Conservation (phyloP, 2,329 filamentous ascomycete genomes). For the Neocatenulostroma microsporum region DNA sequence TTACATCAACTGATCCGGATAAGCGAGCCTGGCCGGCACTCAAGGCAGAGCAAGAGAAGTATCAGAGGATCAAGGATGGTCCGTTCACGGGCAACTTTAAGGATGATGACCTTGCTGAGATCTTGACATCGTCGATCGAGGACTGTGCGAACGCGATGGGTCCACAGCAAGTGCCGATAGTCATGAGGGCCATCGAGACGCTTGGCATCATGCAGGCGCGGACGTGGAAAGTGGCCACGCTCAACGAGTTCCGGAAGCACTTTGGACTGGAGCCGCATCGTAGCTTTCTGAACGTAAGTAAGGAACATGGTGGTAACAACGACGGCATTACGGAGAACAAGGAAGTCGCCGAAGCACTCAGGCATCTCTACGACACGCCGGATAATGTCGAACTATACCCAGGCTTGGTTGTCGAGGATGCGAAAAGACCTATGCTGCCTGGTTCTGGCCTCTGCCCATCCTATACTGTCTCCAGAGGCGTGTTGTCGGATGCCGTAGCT, state of each 20-base stretch:
- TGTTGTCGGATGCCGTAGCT: conserved; percentile 53
- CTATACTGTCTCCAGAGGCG: conserved; percentile 49
- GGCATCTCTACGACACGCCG: conserved; percentile 54
- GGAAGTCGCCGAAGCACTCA: conserved; percentile 49
- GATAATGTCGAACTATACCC: conserved; percentile 64
- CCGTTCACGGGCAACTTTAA: conserved; percentile 45
- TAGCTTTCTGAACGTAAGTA: no score
- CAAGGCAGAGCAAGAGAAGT: conserved; percentile 22
- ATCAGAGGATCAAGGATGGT: conserved; percentile 23
- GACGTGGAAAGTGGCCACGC: conserved; percentile 52
- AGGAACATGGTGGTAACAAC: no score
- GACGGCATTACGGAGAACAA: conserved; percentile 52
- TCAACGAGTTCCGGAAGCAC: conserved; percentile 59
- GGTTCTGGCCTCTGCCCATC: conserved; percentile 48
- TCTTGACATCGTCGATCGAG: conserved; percentile 53
- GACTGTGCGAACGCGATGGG: conserved; percentile 55
- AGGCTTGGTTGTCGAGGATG: conserved; percentile 55
- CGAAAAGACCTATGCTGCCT: conserved; percentile 45
- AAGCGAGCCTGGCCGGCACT: conserved; percentile 29
- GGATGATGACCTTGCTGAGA: conserved; percentile 50
- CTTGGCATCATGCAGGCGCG: conserved; percentile 56
- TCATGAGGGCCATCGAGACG: conserved; percentile 54
- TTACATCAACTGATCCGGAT: conserved; percentile 23
- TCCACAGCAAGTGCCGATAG: conserved; percentile 50
- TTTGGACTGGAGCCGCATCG: conserved; percentile 52